A percentile compares a stretch with the other conserved stretches of the same genome.
These are phyloP conservation scores for Candida buenavistaensis DNA, from an alignment of 1,139 yeast genomes.

Conservation along the genomic window DNA sequence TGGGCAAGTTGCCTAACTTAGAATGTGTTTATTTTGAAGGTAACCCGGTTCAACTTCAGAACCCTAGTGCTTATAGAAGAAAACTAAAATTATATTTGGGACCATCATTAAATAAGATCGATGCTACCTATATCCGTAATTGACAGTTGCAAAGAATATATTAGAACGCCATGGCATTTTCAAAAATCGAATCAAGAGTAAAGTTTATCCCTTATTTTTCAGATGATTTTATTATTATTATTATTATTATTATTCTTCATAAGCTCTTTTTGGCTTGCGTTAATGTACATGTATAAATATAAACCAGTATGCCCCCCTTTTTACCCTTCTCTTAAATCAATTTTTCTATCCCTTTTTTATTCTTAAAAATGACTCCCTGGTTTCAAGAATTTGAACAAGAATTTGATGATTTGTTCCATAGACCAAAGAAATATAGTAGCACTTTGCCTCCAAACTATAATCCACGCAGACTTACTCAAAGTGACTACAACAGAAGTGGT, in stretches of 20 bases:
- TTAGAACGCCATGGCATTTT: too few species aligned
- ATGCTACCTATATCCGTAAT: constrained; percentile 69
- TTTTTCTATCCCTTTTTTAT: too few species aligned
- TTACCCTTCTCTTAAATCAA: too few species aligned
- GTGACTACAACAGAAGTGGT: constrained; percentile 1
- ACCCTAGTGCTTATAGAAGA: constrained; percentile 81
- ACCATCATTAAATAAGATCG: constrained; percentile 78
- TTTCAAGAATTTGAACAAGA: constrained; percentile 11
- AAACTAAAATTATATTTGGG: constrained; percentile 75
- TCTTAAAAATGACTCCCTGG: constrained; percentile 5
- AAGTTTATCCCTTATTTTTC: too few species aligned
- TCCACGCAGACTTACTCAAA: constrained; percentile 11
- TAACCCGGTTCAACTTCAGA: constrained; percentile 78
- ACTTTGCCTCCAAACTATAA: constrained; percentile 13
- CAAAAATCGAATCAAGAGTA: too few species aligned
- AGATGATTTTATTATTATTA: too few species aligned
- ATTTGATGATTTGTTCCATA: constrained; percentile 15
- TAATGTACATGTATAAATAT: too few species aligned
- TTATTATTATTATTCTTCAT: too few species aligned
- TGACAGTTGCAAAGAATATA: not conserved
- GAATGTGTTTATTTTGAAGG: constrained; percentile 95
- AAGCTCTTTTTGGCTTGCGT: too few species aligned
- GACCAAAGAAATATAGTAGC: constrained; percentile 15
- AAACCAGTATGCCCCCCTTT: too few species aligned
- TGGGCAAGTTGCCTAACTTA: constrained; percentile 61